Evolutionary conservation across 345 rosid species (phyloP), one percentile per base, ranked within the genome.

Genomic region (Moricandia arvensis): DNA sequence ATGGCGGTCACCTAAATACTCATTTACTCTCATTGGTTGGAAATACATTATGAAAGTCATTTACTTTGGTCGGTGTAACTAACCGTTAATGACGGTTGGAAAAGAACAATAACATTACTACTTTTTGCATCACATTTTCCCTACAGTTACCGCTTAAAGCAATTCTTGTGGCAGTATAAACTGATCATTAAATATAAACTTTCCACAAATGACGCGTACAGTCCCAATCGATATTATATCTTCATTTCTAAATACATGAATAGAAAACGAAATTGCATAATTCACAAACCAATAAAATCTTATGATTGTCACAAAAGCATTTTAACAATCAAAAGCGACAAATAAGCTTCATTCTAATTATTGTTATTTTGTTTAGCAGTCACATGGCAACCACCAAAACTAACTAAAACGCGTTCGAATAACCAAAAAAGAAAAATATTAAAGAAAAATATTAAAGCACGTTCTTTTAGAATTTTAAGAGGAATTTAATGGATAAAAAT

Each of bases 401-500:
- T 15, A 43, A 43, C 13, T 13, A 43, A 43, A 43, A 12, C 49
- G 49, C 49, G 49, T 43, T 43, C 15, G 49, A 43, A 43, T 43
- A 43, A 43, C 49, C 1, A 30, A 30, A 59, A 30, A 18, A 1
- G 1, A 12, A 41, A 41, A n/a, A n/a, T n/a, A n/a, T n/a, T n/a
- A n/a, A 21, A 21, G 24, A 21, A 0, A 0, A 43, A 43, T 43
- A 43, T 43, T 43, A 12, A 12, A 43, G 13, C 49, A 15, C 49
- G 49, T 43, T 13, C 49, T 41, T 41, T 74, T 45, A 24, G 66
- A 74, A 38, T 65, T 15, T 38, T 12, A 55, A 43, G 49, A 43
- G 6, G 49, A 13, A 43, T 43, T 41, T 43, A 43, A 43, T 43
- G 49, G 49, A 43, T 43, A 13, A 43, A 41, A 1, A 2, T 4